Conservation (phyloP, 2,329 filamentous ascomycete genomes). For the Claviceps quebecensis region DNA sequence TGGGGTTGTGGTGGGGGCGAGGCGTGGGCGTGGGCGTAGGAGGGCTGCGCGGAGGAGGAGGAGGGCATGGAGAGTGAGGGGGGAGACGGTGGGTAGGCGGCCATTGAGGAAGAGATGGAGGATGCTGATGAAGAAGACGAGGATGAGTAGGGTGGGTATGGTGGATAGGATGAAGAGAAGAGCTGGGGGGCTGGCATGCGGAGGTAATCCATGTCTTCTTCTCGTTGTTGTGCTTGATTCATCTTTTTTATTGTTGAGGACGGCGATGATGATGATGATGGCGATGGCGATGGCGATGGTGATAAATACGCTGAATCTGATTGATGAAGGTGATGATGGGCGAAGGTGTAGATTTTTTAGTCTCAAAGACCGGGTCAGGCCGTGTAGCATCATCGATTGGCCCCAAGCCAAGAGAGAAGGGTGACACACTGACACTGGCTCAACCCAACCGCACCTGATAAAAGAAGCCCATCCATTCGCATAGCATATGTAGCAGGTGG, state of each 20-base stretch:
- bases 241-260: not conserved
- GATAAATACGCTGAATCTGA: too few species aligned
- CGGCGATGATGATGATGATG: not conserved
- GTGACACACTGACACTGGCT: not conserved
- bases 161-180: not conserved
- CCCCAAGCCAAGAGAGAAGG: too few species aligned
- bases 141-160: not conserved
- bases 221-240: not conserved
- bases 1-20: conserved; percentile 16
- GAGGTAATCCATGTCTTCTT: not conserved
- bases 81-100: not conserved
- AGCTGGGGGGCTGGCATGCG: not conserved
- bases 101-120: not conserved
- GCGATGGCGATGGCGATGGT: not conserved
- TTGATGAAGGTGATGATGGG: too few species aligned
- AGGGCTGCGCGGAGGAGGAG: conserved; percentile 2
- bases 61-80: not conserved
- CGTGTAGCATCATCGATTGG: too few species aligned
- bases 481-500: not conserved
- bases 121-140: not conserved
- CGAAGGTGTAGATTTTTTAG: too few species aligned
- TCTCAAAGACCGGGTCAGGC: too few species aligned
- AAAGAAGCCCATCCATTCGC: not conserved
- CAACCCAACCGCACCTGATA: not conserved
- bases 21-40: conserved; percentile 3